Evolutionary conservation across 257 asterid genomes (phyloP), one percentile per base, ranked within the genome.

Genomic region (Nicotiana obtusifolia): DNA sequence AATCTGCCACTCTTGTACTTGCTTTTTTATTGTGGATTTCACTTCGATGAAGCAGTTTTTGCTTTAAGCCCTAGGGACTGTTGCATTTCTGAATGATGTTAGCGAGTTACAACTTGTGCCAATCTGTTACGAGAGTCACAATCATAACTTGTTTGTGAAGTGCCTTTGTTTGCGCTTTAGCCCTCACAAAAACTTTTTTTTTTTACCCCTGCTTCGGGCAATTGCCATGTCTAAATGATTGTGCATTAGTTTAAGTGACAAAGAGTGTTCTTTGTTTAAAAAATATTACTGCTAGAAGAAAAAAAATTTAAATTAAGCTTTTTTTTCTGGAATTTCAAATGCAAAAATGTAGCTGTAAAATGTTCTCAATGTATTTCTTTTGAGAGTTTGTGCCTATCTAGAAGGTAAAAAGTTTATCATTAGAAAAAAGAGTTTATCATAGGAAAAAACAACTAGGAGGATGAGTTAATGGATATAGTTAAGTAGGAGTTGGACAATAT

Each of bases 31-130:
- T 9, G 49, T 20, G 60, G 7, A 33, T 73, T 22, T 73, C 22
- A 73, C 78, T 73, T 73, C 60, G 47, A 47, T 47, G 78, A 73
- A 24, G 78, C 5, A 73, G 60, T 31, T 24, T 73, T 47, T 47
- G 78, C 78, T 44, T 71, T 37, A 44, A 44, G 78, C 78, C 60
- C 78, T 52, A 11, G 77, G 37, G 60, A 44, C 60, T 69, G 44
- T 0, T 19, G 77, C 13, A 11, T 41, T 69, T 30, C 77, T 69
- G 35, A 69, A 5, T 69, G 33, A 41, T 24, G 20, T 41, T 69
- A 69, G 22, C 4, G 20, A 20, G 33, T 69, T 20, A 20, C 77
- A 69, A 37, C 77, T 44, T 71, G 54, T 71, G 60, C 60, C 78
- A 14, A 71, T 7, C 7, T 22, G 60, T 44, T 44, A 71, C 5